These are phyloP conservation scores for Asclepias syriaca DNA, from an alignment of 257 asterid species.

Conservation along the genomic window DNA sequence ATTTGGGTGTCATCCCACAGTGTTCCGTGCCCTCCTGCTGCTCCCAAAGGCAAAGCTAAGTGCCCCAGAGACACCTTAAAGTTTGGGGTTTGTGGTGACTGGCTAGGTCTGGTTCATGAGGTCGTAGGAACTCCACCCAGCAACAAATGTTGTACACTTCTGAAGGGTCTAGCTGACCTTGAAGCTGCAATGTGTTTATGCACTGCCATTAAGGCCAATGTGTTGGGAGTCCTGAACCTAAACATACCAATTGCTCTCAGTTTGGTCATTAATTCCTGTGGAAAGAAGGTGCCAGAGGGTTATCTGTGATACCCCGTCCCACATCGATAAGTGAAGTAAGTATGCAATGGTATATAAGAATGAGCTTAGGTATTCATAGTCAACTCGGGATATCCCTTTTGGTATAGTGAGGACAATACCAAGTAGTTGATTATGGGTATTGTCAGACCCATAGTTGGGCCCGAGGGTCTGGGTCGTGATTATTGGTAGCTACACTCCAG, in stretches of 20 bases:
- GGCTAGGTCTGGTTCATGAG: slow-evolving; percentile 83
- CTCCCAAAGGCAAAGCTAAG: slow-evolving; percentile 28
- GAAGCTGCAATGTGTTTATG: slow-evolving; percentile 90
- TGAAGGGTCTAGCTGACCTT: slow-evolving; percentile 66
- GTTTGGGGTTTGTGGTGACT: slow-evolving; percentile 81
- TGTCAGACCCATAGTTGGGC: too few species aligned
- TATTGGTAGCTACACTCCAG: too few species aligned
- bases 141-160: slow-evolving; percentile 51
- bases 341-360: too few species aligned
- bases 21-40: slow-evolving; percentile 49
- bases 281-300: slow-evolving; percentile 72
- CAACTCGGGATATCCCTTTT: too few species aligned
- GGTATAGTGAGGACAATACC: too few species aligned
- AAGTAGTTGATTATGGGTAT: too few species aligned
- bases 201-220: slow-evolving; percentile 75
- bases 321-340: too few species aligned
- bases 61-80: slow-evolving; percentile 78
- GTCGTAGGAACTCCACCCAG: slow-evolving; percentile 60
- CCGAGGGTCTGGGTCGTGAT: too few species aligned
- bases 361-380: too few species aligned
- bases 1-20: slow-evolving; percentile 40
- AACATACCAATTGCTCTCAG: slow-evolving; percentile 62
- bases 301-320: too few species aligned
- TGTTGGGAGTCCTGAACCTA: slow-evolving; percentile 42
- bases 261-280: slow-evolving; percentile 63